These are phyloP conservation scores for Cyberlindnera petersonii DNA, from an alignment of 805 yeast species.

Conservation along the genomic window DNA sequence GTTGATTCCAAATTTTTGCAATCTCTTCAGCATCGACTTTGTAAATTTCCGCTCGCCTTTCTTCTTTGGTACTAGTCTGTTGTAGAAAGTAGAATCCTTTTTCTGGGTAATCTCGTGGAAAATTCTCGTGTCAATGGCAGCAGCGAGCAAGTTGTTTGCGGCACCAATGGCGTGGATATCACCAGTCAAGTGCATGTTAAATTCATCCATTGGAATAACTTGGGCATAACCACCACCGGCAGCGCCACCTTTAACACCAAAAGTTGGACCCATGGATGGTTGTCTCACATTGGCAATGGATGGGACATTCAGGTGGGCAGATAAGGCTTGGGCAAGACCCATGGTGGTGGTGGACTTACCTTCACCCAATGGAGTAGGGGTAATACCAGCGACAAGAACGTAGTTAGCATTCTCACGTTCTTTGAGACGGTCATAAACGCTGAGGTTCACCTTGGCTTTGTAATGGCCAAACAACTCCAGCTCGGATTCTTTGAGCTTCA, in stretches of 20 bases:
- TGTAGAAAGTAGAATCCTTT: conserved; percentile 65
- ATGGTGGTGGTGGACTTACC: conserved; percentile 84
- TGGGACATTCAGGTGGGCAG: conserved; percentile 66
- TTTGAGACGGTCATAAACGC: conserved; percentile 58
- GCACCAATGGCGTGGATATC: conserved; percentile 82
- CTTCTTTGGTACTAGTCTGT: conserved; percentile 70
- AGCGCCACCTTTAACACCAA: conserved; percentile 87
- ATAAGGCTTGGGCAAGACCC: conserved; percentile 77
- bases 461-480: conserved; percentile 71
- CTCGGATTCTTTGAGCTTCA: conserved; percentile 64
- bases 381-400: conserved; percentile 75
- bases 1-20: conserved; percentile 61
- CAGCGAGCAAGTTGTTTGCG: conserved; percentile 78
- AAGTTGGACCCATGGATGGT: conserved; percentile 87
- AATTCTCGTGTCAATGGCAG: conserved; percentile 83
- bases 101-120: conserved; percentile 78
- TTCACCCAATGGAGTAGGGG: conserved; percentile 84
- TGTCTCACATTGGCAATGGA: conserved; percentile 82
- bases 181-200: conserved; percentile 82
- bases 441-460: conserved; percentile 71
- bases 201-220: conserved; percentile 86
- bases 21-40: conserved; percentile 61
- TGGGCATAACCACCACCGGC: conserved; percentile 90
- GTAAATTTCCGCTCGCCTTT: conserved; percentile 69
- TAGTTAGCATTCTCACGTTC: conserved; percentile 64